Evolutionary conservation across 2,329 filamentous ascomycete genomes (phyloP).

Genomic region (Cercospora zeina): DNA sequence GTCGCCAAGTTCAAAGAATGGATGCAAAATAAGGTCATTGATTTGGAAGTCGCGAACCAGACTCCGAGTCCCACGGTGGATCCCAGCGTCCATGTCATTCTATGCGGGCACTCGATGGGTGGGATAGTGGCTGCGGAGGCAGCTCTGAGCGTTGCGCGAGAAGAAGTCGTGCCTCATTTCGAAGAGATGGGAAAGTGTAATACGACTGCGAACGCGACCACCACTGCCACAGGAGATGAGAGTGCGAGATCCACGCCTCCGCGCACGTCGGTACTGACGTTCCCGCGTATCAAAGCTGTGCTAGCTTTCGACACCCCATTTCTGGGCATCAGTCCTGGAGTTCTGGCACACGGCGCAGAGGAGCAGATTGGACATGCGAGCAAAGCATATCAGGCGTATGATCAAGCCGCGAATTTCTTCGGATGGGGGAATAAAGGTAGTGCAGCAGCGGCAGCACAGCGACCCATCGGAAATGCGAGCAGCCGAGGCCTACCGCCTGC

Average conservation of each 20-base stretch:
- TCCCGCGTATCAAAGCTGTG: constrained; percentile 86
- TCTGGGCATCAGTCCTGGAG: constrained; percentile 75
- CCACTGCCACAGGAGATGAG: constrained; percentile 2
- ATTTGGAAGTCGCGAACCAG: constrained; percentile 79
- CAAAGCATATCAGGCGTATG: constrained; percentile 67
- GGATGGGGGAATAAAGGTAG: constrained; percentile 46
- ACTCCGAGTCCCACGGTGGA: constrained; percentile 84
- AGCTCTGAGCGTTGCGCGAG: constrained; percentile 70
- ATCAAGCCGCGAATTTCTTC: constrained; percentile 59
- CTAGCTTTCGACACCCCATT: constrained; percentile 66
- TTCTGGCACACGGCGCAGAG: constrained; percentile 85
- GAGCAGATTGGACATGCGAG: constrained; percentile 76
- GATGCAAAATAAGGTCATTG: constrained; percentile 89
- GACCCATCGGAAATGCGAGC: constrained; percentile 32
- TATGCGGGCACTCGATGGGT: constrained; percentile 84
- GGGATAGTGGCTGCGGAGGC: constrained; percentile 94
- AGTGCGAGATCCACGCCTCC: constrained; percentile 28
- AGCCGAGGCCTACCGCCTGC: constrained; percentile 38
- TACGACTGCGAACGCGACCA: constrained; percentile 10
- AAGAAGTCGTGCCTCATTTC: constrained; percentile 52
- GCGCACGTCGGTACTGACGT: constrained; percentile 63
- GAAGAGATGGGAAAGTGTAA: constrained; percentile 1
- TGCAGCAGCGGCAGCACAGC: constrained; percentile 19
- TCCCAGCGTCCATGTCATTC: constrained; percentile 76
- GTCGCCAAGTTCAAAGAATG: constrained; percentile 75